A percentile compares a stretch with the other conserved stretches of the same genome.
Conservation (phyloP, 805 yeast genomes). For the Kodamaea neixiangensis region DNA sequence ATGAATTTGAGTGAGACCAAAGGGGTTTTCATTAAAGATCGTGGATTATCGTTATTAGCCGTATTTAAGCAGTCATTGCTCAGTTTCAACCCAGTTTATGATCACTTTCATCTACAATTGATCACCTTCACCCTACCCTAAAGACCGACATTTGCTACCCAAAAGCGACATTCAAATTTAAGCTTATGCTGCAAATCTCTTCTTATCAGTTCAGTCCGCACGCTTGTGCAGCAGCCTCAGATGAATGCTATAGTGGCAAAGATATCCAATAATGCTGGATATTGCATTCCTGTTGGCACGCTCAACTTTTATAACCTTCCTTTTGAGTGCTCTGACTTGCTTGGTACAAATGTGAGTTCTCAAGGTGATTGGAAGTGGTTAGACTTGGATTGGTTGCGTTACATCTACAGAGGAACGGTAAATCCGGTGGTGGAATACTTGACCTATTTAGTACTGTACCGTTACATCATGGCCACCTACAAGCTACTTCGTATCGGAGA, state of each 20-base stretch:
- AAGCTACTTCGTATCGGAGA: conserved; percentile 2
- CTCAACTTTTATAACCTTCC: conserved; percentile 49
- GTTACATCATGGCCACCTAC: conserved; percentile 48
- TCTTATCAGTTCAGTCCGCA: background rate
- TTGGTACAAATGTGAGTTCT: conserved; percentile 28
- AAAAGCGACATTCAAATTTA: background rate
- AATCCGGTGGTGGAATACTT: conserved; percentile 28
- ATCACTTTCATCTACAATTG: too few relatives aligned
- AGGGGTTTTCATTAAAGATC: too few relatives aligned
- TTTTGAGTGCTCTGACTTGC: conserved; percentile 27
- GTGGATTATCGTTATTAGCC: too few relatives aligned
- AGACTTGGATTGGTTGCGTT: conserved; percentile 45
- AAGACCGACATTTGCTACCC: background rate
- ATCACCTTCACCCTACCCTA: background rate
- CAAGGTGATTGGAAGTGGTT: conserved; percentile 52
- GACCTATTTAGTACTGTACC: conserved; percentile 43
- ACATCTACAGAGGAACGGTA: background rate
- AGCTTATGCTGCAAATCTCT: background rate
- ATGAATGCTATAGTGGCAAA: conserved; percentile 6
- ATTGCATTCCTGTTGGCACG: conserved; percentile 51
- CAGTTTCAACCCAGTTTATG: background rate
- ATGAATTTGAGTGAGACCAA: too few relatives aligned
- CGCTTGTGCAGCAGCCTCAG: background rate
- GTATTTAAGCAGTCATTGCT: too few relatives aligned
- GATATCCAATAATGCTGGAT: conserved; percentile 42